Evolutionary conservation across 176 grass and related monocot species (phyloP), one percentile per base, ranked within the genome.

Genomic region (Musa itinerans): DNA sequence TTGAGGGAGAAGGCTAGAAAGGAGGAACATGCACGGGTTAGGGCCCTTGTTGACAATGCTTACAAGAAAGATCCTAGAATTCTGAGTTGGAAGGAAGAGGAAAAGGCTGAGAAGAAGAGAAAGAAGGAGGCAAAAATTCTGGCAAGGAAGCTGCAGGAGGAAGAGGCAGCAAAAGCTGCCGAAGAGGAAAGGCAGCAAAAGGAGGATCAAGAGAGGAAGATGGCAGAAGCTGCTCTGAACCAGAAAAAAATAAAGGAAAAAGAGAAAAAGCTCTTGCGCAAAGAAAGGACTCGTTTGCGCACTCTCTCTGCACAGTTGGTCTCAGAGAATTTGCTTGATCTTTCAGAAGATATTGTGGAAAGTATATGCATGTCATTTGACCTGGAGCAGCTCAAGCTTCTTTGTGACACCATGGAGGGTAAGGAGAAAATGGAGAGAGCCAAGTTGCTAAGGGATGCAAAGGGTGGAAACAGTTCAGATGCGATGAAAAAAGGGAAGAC

Each of bases 201-300:
- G 83, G 86, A 89, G 80, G 90, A 99, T 72, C 86, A 84, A 22
- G 83, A 92, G 3, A 94, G 89, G 49, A 85, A 82, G 84, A 86
- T 86, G 54, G 88, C 88, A 81, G 90, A 89, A 85, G 86, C 81
- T 66, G 81, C 84, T 48, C 80, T 84, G 52, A 87, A 78, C 78
- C 95, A 94, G 81, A 99, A 92, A 81, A 99, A 81, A 70, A 57
- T 87, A 62, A 99, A 91, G 83, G 95, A 99, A 76, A 99, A 93
- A 76, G 95, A 99, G 86, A 99, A 94, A 83, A 99, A 89, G 65
- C 73, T 94, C 54, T 71, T 91, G 51, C 91, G 95, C 67, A 99
- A 99, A 81, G 95, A 99, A 78, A 99, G 86, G 86, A 84, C 67
- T 19, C 90, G 90, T 57, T 77, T 99, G 48, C 84, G 95, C 13